Percentiles rank a stretch among this genome's conserved stretches.
These are phyloP conservation scores for Erysimum pusillum DNA, from an alignment of 441 rosid species.

Conservation along the genomic window DNA sequence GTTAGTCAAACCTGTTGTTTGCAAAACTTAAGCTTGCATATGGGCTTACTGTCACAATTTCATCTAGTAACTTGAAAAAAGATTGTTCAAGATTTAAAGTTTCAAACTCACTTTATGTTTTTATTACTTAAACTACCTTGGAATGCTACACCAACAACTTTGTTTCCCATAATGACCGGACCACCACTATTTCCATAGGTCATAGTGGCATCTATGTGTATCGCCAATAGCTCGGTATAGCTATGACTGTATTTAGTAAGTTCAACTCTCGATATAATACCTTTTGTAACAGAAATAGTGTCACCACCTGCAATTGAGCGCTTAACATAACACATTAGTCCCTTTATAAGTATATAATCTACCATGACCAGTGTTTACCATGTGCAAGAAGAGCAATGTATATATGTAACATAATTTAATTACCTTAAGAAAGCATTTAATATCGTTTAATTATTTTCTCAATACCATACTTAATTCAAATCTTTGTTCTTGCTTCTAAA, in stretches of 20 bases:
- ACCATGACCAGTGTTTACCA: background rate
- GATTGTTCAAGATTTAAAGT: background rate
- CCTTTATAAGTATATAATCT: background rate
- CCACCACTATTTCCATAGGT: background rate
- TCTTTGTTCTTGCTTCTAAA: too few species aligned
- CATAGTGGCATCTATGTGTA: background rate
- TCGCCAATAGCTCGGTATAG: background rate
- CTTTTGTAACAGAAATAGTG: constrained; percentile 2
- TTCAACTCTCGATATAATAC: background rate
- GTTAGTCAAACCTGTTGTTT: background rate
- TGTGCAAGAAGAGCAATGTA: too few species aligned
- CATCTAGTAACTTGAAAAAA: background rate
- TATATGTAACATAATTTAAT: too few species aligned
- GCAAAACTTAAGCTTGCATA: background rate
- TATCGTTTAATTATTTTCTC: too few species aligned
- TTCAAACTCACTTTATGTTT: constrained; percentile 45
- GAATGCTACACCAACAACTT: constrained; percentile 14
- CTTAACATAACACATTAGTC: background rate
- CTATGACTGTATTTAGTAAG: background rate
- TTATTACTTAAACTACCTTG: background rate
- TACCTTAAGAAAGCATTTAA: too few species aligned
- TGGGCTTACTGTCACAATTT: background rate
- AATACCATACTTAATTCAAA: too few species aligned
- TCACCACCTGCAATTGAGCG: constrained; percentile 4
- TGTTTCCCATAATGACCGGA: background rate